Evolutionary conservation across 192 early-diverging fungal species (phyloP).

Genomic region (Linnemannia exigua): DNA sequence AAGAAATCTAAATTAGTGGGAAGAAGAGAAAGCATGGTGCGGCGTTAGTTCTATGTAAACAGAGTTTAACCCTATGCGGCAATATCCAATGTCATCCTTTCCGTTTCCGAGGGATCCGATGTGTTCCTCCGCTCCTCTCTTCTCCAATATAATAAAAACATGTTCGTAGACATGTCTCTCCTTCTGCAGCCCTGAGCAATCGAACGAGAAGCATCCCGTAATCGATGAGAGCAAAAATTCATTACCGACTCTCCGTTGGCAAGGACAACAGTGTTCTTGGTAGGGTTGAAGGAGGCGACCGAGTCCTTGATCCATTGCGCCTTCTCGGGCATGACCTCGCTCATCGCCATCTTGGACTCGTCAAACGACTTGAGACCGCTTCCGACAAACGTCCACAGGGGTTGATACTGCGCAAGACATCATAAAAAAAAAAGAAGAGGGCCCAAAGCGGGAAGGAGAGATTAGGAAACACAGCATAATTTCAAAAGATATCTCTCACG

Average conservation of each 20-base stretch:
- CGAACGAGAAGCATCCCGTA: background rate
- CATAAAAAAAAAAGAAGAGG: slow-evolving; percentile 5
- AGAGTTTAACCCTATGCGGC: slow-evolving; percentile 7
- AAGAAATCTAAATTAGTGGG: slow-evolving; percentile 37
- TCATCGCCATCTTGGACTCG: slow-evolving; percentile 77
- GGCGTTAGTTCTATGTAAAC: slow-evolving; percentile 20
- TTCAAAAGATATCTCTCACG: background rate
- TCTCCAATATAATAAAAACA: background rate
- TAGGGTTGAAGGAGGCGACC: slow-evolving; percentile 79
- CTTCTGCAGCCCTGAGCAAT: background rate
- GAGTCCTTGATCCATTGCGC: slow-evolving; percentile 83
- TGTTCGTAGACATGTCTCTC: background rate
- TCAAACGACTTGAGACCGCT: slow-evolving; percentile 84
- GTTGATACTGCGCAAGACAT: slow-evolving; percentile 75
- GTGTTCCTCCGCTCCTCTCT: background rate
- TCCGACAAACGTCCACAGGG: slow-evolving; percentile 93
- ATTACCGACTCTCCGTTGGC: slow-evolving; percentile 74
- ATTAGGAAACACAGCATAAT: slow-evolving; percentile 1
- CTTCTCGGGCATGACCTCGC: slow-evolving; percentile 77
- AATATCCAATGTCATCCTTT: background rate
- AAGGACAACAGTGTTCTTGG: slow-evolving; percentile 74
- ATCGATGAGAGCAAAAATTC: background rate
- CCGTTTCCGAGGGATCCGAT: slow-evolving; percentile 10
- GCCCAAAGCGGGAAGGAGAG: background rate
- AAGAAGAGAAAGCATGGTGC: background rate